Conservation (phyloP, 2,329 filamentous ascomycete species). For the Fusarium udum region DNA sequence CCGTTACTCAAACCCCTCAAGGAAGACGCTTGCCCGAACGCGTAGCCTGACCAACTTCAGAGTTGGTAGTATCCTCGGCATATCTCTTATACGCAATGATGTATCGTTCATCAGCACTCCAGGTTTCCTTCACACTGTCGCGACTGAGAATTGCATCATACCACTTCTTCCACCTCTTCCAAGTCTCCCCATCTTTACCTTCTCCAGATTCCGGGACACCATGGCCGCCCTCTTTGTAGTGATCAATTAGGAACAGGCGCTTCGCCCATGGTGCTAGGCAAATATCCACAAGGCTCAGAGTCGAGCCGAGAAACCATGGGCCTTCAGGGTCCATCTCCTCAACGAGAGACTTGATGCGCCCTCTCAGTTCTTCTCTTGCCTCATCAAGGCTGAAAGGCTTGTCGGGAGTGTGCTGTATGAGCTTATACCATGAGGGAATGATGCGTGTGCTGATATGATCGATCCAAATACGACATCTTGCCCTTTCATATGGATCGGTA, state of each 20-base stretch:
- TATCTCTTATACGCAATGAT: conserved; percentile 74
- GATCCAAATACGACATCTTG: conserved; percentile 75
- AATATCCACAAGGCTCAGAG: conserved; percentile 75
- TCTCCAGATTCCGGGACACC: conserved; percentile 61
- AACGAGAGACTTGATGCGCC: conserved; percentile 67
- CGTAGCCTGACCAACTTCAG: conserved; percentile 69
- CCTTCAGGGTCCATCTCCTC: conserved; percentile 65
- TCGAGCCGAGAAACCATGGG: conserved; percentile 73
- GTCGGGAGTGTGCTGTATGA: conserved; percentile 63
- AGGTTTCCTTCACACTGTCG: conserved; percentile 72
- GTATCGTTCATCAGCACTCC: conserved; percentile 74
- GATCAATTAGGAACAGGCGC: conserved; percentile 77
- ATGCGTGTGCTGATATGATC: conserved; percentile 75
- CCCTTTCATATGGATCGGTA: conserved; percentile 69
- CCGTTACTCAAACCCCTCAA: neutral
- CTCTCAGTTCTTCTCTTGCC: conserved; percentile 66
- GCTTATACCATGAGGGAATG: conserved; percentile 73
- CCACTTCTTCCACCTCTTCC: conserved; percentile 74
- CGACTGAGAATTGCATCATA: conserved; percentile 65
- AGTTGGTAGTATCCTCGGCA: conserved; percentile 71
- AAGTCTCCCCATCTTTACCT: conserved; percentile 68
- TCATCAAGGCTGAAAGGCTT: conserved; percentile 61
- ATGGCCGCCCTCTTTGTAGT: conserved; percentile 71
- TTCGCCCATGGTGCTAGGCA: conserved; percentile 78
- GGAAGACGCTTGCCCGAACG: conserved; percentile 71